phyloP scores from a whole-genome alignment of 164 flowering plant genomes.

The Piper longum region DNA sequence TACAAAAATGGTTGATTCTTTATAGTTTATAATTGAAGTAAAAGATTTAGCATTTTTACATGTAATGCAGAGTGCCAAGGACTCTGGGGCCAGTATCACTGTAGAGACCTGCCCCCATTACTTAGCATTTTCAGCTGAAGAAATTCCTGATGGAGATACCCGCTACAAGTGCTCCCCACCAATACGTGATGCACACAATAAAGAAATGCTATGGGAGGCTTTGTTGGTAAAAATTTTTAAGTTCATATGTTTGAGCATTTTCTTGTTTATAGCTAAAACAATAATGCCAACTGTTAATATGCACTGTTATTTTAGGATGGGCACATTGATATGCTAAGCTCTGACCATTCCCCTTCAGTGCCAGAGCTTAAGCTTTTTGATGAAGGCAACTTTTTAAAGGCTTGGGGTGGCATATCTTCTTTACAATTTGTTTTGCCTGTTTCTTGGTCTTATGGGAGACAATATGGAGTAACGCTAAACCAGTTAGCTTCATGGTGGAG shows the following conservation, averaged over 20 bases:
- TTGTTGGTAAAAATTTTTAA: slow-evolving; percentile 26
- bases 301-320: slow-evolving; percentile 42
- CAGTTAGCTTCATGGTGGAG: slow-evolving; percentile 91
- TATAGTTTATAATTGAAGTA: too few species aligned
- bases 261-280: not conserved
- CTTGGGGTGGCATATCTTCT: slow-evolving; percentile 99
- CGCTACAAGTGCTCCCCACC: slow-evolving; percentile 96
- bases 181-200: slow-evolving; percentile 69
- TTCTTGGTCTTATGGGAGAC: slow-evolving; percentile 77
- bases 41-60: not conserved
- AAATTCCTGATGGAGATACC: slow-evolving; percentile 87
- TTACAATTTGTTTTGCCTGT: slow-evolving; percentile 96
- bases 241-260: not conserved
- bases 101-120: slow-evolving; percentile 98
- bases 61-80: slow-evolving; percentile 54
- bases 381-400: slow-evolving; percentile 79
- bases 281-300: not conserved
- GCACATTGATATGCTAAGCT: slow-evolving; percentile 82
- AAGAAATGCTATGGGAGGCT: slow-evolving; percentile 70
- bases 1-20: too few species aligned
- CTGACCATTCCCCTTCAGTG: slow-evolving; percentile 92
- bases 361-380: slow-evolving; percentile 69
- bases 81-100: slow-evolving; percentile 62
- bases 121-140: slow-evolving; percentile 86
- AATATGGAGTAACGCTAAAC: slow-evolving; percentile 62